phyloP scores from a whole-genome alignment of 2,329 filamentous ascomycete genomes.

The Zarea fungicola region DNA sequence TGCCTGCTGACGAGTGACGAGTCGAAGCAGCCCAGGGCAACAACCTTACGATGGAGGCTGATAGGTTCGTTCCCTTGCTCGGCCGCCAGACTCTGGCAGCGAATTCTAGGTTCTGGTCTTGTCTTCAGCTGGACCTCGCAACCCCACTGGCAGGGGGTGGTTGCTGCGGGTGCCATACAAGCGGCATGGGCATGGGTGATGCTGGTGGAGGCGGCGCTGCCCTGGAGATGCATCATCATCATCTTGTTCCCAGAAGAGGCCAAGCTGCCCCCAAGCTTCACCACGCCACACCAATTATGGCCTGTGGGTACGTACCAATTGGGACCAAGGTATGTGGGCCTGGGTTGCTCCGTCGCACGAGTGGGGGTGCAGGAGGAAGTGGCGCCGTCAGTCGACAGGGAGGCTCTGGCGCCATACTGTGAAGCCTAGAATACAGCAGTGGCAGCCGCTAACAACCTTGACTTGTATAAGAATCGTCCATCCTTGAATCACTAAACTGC shows the following conservation, averaged over 20 bases:
- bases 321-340: constrained; percentile 5
- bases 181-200: not conserved
- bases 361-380: not conserved
- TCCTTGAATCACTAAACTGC: no score
- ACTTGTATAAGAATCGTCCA: no score
- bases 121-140: constrained; percentile 8
- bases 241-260: constrained; percentile 3
- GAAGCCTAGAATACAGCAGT: no score
- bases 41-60: no score
- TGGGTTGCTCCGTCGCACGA: constrained; percentile 6
- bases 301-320: not conserved
- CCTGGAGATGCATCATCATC: constrained; percentile 12
- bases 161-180: not conserved
- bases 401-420: no score
- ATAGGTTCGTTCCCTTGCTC: no score
- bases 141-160: not conserved
- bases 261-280: no score
- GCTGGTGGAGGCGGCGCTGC: constrained; percentile 3
- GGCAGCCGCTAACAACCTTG: no score
- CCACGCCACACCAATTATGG: no score
- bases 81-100: no score
- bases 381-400: no score
- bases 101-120: not conserved
- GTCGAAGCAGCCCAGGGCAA: not conserved
- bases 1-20: not conserved